Base-by-base conservation (phyloP, 345 rosid genomes). In the Clarkia xantiana region DNA sequence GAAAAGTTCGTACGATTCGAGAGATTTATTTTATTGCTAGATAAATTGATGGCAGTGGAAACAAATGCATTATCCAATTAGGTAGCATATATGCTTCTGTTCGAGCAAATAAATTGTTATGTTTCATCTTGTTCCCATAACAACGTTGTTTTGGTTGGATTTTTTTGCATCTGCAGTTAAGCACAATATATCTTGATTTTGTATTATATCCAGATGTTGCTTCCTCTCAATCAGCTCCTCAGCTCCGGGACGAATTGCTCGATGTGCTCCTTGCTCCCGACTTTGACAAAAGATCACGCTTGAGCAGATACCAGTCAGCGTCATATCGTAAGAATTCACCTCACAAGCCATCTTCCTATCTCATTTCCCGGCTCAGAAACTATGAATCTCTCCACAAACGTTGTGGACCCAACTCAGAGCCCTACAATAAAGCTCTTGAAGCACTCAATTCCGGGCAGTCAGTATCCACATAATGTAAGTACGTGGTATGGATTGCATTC, bases 301-400 rank as follows among this genome's bases (percentile, higher is more conserved):
- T 65, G 16, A 80, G 94, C 56, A 70, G 88, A 52, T 68, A 69
- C 59, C 62, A 71, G 25, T 75, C 79, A 16, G 29, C 59, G 56
- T 57, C 61, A 10, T 77, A 70, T 59, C 84, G 75, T 41, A 73
- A 72, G 68, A 34, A 56, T n/a, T 71, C 82, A 45, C 66, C 69
- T 1, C 44, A 65, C 56, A 75, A 62, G 62, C 89, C 89, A 18
- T 76, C 81, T 39, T 34, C 68, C n/a, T 50, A 74, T 68, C 84
- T 84, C 25, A 16, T 80, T 65, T 76, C 76, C 11, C 74, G 67
- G 55, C 86, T 80, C 51, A 62, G 83, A 59, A 67, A 58, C 48
- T 84, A 84, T 4, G 89, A 84, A 63, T 55, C 61, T 48, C 78
- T 68, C 47, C 94, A 81, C 40, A 81, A 50, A 61, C 69, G 63